Evolutionary conservation across 2,329 filamentous ascomycete species (phyloP), one percentile per base, ranked within the genome.

Genomic region (Alternaria brassicae): DNA sequence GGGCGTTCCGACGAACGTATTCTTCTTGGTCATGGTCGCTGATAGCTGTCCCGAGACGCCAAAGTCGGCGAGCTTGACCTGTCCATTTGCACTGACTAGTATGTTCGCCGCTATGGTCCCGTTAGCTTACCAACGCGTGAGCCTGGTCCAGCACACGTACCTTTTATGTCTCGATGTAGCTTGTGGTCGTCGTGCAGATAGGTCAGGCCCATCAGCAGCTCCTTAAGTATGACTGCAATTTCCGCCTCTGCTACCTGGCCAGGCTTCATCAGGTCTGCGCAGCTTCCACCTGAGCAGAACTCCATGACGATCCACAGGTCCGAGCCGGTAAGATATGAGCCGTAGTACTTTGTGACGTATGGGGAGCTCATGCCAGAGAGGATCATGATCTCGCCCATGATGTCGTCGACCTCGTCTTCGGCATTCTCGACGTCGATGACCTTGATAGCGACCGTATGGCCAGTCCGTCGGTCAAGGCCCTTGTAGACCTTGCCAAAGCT

Each of bases 221-320:
- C 95, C 60, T 92, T 86, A 54, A 97, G 83, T 62, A 99, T 96
- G 70, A 99, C 97, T 71, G 92, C 92, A 72, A 99, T 98, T 78
- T 98, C 97, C 68, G 97, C 93, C 80, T 99, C 95, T 19, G 89
- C 88, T 61, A 99, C 94, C 39, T 89, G 81, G 23, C 95, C 95
- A 0, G 95, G 93, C 81, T 96, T 96, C 89, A 99, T 91, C 62
- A 99, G 82, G 76, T 98, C 95, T 47, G 92, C 93, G 75, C 95
- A 98, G 80, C 94, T 98, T 4, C 95, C 95, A 21, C 95, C 95
- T 1, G 94, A 93, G 79, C 95, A 99, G 74, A 95, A 99, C 79
- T 99, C 95, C 95, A 99, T 99, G 77, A 98, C 93, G 70, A 99
- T 99, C 95, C 95, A 99, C 72, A 99, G 82, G 81, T 98, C 92